phyloP scores from a whole-genome alignment of 1,284 basidiomycete species.

The Testicularia cyperi region DNA sequence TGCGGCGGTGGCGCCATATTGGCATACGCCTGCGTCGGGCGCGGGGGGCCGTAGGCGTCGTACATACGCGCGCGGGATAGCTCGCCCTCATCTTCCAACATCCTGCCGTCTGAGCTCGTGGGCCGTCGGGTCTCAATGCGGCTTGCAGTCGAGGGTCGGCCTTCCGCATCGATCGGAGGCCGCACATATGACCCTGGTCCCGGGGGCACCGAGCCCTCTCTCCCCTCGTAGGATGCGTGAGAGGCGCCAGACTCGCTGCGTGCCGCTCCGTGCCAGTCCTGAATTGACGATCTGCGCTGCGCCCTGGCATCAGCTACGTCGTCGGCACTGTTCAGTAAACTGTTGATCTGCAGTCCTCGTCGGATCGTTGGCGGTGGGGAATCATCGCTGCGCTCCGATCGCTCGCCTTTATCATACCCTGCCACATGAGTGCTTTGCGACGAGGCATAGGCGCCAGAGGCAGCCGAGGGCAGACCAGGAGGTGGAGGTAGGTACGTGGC shows the following conservation, averaged over 20 bases:
- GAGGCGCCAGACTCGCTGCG: slow-evolving; percentile 1
- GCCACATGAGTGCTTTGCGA: slow-evolving; percentile 13
- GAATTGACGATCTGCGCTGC: slow-evolving; percentile 25
- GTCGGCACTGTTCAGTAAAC: slow-evolving; percentile 40
- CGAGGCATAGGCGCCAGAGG: neutral
- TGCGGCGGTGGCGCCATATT: slow-evolving; percentile 31
- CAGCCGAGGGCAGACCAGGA: neutral
- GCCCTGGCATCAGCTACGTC: slow-evolving; percentile 3
- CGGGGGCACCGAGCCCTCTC: slow-evolving; percentile 25
- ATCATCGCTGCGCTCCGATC: slow-evolving; percentile 18
- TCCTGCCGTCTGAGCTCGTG: slow-evolving; percentile 9
- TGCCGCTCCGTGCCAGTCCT: slow-evolving; percentile 42
- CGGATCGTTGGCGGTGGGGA: slow-evolving; percentile 23
- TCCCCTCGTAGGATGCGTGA: neutral
- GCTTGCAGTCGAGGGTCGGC: slow-evolving; percentile 14
- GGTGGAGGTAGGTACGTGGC: neutral
- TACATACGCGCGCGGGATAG: slow-evolving; percentile 20
- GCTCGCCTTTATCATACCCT: too few relatives aligned
- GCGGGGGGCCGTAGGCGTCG: slow-evolving; percentile 24
- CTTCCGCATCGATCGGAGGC: slow-evolving; percentile 8
- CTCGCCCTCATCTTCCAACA: slow-evolving; percentile 5
- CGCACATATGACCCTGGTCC: slow-evolving; percentile 5
- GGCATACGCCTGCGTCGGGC: slow-evolving; percentile 7
- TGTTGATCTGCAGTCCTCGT: slow-evolving; percentile 48
- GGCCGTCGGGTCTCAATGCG: slow-evolving; percentile 5